Percentiles rank a stretch among this genome's conserved stretches.
phyloP scores from a whole-genome alignment of 495 filamentous ascomycete species.

The Penicillium diatomitis region DNA sequence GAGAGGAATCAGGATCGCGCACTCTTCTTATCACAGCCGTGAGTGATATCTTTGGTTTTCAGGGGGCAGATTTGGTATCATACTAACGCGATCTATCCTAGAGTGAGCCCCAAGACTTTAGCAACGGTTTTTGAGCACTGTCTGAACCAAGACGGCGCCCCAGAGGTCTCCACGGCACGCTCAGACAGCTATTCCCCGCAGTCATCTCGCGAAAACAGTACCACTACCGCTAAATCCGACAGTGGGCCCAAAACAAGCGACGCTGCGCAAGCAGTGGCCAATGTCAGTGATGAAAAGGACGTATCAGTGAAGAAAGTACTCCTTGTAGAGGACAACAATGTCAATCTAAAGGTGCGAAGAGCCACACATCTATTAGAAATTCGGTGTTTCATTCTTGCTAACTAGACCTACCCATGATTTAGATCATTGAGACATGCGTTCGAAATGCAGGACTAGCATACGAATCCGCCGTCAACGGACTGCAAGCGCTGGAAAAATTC shows the following conservation, averaged over 20 bases:
- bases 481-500: conserved; percentile 33
- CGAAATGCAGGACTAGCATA: conserved; percentile 9
- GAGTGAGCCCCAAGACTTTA: conserved; percentile 17
- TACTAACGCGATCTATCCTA: neutral
- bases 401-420: neutral
- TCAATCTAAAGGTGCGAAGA: conserved; percentile 48
- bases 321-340: conserved; percentile 56
- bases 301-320: conserved; percentile 27
- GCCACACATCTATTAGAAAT: too few relatives aligned
- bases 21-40: conserved; percentile 19
- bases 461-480: conserved; percentile 11
- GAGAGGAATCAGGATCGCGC: conserved; percentile 9
- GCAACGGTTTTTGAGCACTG: conserved; percentile 15
- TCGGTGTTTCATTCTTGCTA: neutral
- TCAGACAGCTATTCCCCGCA: neutral
- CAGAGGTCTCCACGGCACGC: neutral
- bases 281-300: neutral
- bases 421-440: conserved; percentile 17
- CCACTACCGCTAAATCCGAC: neutral
- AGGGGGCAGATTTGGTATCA: neutral
- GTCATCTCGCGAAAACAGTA: neutral
- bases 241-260: neutral
- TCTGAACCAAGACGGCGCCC: neutral
- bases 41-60: conserved; percentile 1
- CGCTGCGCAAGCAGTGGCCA: neutral